These are phyloP conservation scores for Trametes punicea DNA, from an alignment of 768 basidiomycete species.

Conservation along the genomic window DNA sequence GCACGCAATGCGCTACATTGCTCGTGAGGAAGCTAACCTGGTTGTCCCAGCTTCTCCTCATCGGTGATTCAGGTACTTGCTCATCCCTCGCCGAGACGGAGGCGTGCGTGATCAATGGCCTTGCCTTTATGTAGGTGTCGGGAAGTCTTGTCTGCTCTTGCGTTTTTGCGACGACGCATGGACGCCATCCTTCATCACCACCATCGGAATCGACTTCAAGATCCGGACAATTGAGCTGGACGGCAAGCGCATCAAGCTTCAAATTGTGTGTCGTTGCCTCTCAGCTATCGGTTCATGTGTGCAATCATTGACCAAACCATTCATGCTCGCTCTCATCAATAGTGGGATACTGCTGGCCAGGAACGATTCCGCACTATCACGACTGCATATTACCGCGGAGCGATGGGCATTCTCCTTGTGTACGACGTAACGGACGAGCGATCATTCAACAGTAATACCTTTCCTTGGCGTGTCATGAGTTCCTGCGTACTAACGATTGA, in stretches of 20 bases:
- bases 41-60: conserved; percentile 75
- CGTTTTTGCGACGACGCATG: conserved; percentile 99
- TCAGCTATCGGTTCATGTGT: neutral
- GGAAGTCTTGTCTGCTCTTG: conserved; percentile 92
- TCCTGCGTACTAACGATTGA: neutral
- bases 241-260: conserved; percentile 97
- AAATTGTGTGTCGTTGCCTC: conserved; percentile 67
- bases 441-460: conserved; percentile 94
- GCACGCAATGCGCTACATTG: neutral
- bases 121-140: conserved; percentile 85
- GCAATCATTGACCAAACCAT: neutral
- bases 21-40: conserved; percentile 16
- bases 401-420: conserved; percentile 98
- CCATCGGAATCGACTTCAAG: conserved; percentile 99
- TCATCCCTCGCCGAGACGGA: too few species aligned
- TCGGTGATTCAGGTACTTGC: conserved; percentile 84
- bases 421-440: conserved; percentile 96
- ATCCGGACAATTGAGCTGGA: conserved; percentile 98
- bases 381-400: conserved; percentile 97
- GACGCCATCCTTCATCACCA: conserved; percentile 99
- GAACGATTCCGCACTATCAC: conserved; percentile 99
- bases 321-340: neutral
- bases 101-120: too few species aligned
- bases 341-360: conserved; percentile 99
- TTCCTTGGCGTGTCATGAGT: neutral